These are phyloP conservation scores for Termitomyces sp. DNA, from an alignment of 768 basidiomycete species.

Conservation along the genomic window DNA sequence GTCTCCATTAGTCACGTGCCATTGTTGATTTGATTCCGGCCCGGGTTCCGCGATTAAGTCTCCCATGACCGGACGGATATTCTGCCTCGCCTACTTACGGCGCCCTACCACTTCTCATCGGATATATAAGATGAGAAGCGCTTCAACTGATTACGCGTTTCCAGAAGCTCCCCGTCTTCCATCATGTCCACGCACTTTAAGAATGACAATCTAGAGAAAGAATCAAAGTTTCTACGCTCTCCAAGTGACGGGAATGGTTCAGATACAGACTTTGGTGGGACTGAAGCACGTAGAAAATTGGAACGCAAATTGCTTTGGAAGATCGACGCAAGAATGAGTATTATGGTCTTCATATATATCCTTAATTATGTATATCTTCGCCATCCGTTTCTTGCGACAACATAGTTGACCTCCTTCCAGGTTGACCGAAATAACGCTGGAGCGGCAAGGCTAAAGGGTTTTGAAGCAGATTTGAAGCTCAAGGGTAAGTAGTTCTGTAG, in stretches of 20 bases:
- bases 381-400: background rate
- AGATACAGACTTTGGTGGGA: conserved; percentile 23
- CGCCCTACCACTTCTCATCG: background rate
- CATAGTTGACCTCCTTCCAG: conserved; percentile 28
- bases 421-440: conserved; percentile 73
- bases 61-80: no score
- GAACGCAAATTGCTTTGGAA: conserved; percentile 38
- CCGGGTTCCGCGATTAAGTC: background rate
- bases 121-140: background rate
- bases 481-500: conserved; percentile 25
- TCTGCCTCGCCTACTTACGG: no score
- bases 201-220: conserved; percentile 13
- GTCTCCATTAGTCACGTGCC: conserved; percentile 3
- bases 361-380: conserved; percentile 30
- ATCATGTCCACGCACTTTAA: conserved; percentile 14
- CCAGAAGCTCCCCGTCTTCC: background rate
- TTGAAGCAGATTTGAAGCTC: conserved; percentile 55
- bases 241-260: conserved; percentile 11
- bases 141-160: background rate
- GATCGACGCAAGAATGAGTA: conserved; percentile 44
- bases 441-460: conserved; percentile 61
- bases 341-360: conserved; percentile 42
- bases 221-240: background rate
- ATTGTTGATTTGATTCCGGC: background rate
- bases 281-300: conserved; percentile 18